Evolutionary conservation across 1,139 yeast species (phyloP).

Genomic region (Kodamaea arcana): DNA sequence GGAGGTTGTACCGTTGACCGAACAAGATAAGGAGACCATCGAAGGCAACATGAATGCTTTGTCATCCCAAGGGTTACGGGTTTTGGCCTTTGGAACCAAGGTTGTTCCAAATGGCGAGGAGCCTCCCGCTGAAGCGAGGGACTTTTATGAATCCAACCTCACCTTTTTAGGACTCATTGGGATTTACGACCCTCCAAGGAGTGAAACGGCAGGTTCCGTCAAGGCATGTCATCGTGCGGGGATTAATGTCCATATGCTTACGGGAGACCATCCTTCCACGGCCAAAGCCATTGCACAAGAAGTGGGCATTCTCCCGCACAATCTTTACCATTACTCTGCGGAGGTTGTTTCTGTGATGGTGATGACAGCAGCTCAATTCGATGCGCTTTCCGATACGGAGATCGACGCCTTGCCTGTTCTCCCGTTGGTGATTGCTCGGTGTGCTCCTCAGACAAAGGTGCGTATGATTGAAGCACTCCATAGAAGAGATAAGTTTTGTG

Average conservation of each 20-base stretch:
- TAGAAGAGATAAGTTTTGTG: conserved; percentile 36
- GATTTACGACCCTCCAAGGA: conserved; percentile 53
- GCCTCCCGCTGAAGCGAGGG: conserved; percentile 15
- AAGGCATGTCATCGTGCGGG: conserved; percentile 48
- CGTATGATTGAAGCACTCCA: conserved; percentile 50
- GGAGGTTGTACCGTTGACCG: conserved; percentile 17
- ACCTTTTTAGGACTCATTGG: conserved; percentile 49
- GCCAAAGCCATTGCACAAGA: conserved; percentile 52
- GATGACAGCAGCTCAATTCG: conserved; percentile 48
- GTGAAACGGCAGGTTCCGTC: conserved; percentile 44
- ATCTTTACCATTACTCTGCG: conserved; percentile 33
- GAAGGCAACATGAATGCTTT: conserved; percentile 32
- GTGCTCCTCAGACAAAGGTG: conserved; percentile 53
- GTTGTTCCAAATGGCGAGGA: conserved; percentile 2
- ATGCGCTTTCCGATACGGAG: conserved; percentile 26
- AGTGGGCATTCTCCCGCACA: conserved; percentile 46
- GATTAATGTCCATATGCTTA: conserved; percentile 49
- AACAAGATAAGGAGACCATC: conserved; percentile 21
- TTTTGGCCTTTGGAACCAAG: conserved; percentile 41
- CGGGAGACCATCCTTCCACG: conserved; percentile 53
- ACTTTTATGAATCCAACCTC: conserved; percentile 28
- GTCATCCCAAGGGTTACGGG: conserved; percentile 42
- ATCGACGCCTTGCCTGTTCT: conserved; percentile 32
- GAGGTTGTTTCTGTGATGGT: conserved; percentile 33
- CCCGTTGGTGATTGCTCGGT: conserved; percentile 43